Evolutionary conservation across 208 protist species (phyloP).

Genomic region (Trypanosoma cruzi): DNA sequence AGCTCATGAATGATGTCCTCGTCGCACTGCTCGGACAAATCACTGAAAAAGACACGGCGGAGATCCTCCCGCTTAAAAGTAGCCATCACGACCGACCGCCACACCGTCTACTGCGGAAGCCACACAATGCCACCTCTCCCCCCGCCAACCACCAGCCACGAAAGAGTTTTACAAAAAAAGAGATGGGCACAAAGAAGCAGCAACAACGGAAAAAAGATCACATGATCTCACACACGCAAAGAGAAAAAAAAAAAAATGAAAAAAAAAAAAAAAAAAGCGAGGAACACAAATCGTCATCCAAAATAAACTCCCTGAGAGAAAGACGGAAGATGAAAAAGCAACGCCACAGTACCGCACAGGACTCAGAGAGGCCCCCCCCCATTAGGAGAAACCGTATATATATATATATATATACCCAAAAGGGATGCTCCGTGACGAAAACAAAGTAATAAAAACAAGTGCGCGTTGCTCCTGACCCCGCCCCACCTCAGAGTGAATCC

Average conservation of each 20-base stretch:
- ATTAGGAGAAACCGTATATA: no score
- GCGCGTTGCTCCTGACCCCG: background rate
- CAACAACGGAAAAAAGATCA: background rate
- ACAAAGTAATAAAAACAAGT: background rate
- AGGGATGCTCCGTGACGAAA: background rate
- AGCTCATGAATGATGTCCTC: conserved; percentile 84
- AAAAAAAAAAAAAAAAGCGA: background rate
- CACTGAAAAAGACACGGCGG: conserved; percentile 66
- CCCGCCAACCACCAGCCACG: background rate
- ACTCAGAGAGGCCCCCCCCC: no score
- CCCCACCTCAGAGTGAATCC: conserved; percentile 15
- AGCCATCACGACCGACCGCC: no score
- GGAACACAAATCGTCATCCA: conserved; percentile 7
- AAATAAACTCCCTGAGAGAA: background rate
- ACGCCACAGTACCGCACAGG: no score
- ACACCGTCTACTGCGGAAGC: background rate
- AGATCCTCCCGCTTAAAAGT: conserved; percentile 83
- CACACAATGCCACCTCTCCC: background rate
- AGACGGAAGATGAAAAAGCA: background rate
- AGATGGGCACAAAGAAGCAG: background rate
- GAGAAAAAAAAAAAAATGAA: background rate
- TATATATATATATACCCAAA: no score
- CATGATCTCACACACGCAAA: background rate
- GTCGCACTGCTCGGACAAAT: conserved; percentile 80
- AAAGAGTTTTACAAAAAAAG: conserved; percentile 4